Conservation (phyloP, 805 yeast species). For the Wickerhamomyces hampshirensis region DNA sequence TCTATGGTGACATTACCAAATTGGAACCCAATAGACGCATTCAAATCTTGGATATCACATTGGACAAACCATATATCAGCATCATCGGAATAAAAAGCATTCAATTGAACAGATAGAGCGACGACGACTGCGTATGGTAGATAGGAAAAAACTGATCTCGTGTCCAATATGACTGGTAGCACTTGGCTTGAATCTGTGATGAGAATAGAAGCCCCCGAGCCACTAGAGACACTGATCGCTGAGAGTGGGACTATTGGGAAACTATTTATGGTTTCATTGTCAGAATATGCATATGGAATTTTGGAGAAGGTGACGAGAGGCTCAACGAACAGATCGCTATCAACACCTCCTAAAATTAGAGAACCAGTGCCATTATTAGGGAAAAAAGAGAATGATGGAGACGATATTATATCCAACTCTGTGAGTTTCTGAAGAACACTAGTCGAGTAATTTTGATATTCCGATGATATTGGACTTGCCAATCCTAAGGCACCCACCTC, state of each 20-base stretch:
- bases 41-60: slow-evolving; percentile 44
- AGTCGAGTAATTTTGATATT: slow-evolving; percentile 15
- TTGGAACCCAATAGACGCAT: slow-evolving; percentile 48
- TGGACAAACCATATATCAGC: slow-evolving; percentile 56
- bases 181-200: slow-evolving; percentile 1
- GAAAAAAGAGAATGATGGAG: slow-evolving; percentile 42
- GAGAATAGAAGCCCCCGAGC: slow-evolving; percentile 28
- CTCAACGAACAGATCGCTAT: slow-evolving; percentile 40
- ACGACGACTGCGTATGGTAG: slow-evolving; percentile 55
- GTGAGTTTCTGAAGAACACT: slow-evolving; percentile 27
- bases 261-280: slow-evolving; percentile 24
- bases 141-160: slow-evolving; percentile 43
- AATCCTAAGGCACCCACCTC: slow-evolving; percentile 43
- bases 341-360: slow-evolving; percentile 56
- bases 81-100: slow-evolving; percentile 52
- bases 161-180: slow-evolving; percentile 54
- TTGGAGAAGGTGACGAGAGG: slow-evolving; percentile 44
- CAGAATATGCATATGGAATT: slow-evolving; percentile 34
- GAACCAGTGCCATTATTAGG: slow-evolving; percentile 24
- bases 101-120: slow-evolving; percentile 62
- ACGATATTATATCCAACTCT: slow-evolving; percentile 26
- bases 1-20: slow-evolving; percentile 48
- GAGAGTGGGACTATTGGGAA: slow-evolving; percentile 45
- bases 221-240: slow-evolving; percentile 36
- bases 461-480: slow-evolving; percentile 26